These are phyloP conservation scores for Boletus rex-veris DNA, from an alignment of 768 basidiomycete genomes.

Conservation along the genomic window DNA sequence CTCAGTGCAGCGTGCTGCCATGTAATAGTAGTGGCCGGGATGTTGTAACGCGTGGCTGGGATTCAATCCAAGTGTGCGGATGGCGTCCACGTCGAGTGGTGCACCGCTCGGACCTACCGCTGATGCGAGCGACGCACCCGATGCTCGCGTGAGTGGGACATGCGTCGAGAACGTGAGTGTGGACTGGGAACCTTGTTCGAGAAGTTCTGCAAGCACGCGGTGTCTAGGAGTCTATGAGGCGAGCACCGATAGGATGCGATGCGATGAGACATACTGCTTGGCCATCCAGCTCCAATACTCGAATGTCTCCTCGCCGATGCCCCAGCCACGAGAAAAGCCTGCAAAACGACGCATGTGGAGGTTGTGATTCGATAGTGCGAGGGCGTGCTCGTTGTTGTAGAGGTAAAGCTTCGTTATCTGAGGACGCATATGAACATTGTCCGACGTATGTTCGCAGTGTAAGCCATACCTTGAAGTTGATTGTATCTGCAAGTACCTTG, in stretches of 20 bases:
- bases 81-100: slow-evolving; percentile 50
- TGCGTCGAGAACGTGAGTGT: slow-evolving; percentile 62
- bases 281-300: slow-evolving; percentile 98
- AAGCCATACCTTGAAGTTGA: slow-evolving; percentile 74
- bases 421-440: not conserved
- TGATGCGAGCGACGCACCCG: slow-evolving; percentile 16
- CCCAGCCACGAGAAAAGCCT: slow-evolving; percentile 88
- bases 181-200: slow-evolving; percentile 74
- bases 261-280: slow-evolving; percentile 61
- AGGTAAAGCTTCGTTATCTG: slow-evolving; percentile 89
- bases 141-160: slow-evolving; percentile 37
- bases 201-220: slow-evolving; percentile 84
- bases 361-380: slow-evolving; percentile 79
- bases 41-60: slow-evolving; percentile 84
- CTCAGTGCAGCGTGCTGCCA: slow-evolving; percentile 84
- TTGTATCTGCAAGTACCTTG: slow-evolving; percentile 92
- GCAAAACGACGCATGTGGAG: slow-evolving; percentile 82
- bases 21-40: slow-evolving; percentile 83
- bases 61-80: slow-evolving; percentile 66
- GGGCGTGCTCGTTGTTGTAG: slow-evolving; percentile 82
- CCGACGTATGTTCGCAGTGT: not conserved
- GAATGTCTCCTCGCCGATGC: slow-evolving; percentile 93
- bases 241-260: not conserved
- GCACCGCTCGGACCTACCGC: slow-evolving; percentile 15
- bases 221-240: slow-evolving; percentile 47